Evolutionary conservation across 225 moss, liverwort and hornwort species (phyloP), one percentile per base, ranked within the genome.

Genomic region (Sphagnum contortum): DNA sequence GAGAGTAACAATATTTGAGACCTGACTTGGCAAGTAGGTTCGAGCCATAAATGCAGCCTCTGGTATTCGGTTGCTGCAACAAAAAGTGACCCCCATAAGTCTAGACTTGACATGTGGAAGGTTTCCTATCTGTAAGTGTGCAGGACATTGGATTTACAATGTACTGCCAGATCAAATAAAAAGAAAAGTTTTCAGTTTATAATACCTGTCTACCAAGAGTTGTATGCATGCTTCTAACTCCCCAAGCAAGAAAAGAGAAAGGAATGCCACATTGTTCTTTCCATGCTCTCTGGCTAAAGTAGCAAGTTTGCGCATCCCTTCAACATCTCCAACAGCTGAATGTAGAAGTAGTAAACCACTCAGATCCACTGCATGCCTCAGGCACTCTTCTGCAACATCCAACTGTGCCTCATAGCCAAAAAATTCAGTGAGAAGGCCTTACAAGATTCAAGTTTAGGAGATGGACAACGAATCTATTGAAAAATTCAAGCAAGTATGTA

Each of bases 41-140:
- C 92, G 75, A 49, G 95, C 89, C 77, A 96, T 88, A 69, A 96
- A 92, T 3, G 90, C 92, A 70, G 95, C 95, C 78, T 96, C 95
- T n/a, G 92, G 92, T 62, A 90, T 87, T 9, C 95, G 90, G 65
- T 96, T 96, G 72, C 92, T 96, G 84, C 74, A 11, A 64, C 29
- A 29, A 29, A 29, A 29, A 29, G 29, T 29, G 29, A 29, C 29
- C 29, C 29, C 29, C 29, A 29, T 29, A 29, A 29, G 29, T 29
- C 29, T 29, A 29, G 29, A 29, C 29, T 29, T 29, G 29, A 29
- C 29, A 1, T 29, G 29, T 29, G 29, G 29, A 29, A 29, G 29
- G 29, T 29, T 29, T 29, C 29, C 29, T 29, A 29, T 29, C 29
- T 29, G 1, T 29, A 29, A 29, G 29, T 29, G 29, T 29, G 29